phyloP scores from a whole-genome alignment of 225 moss, liverwort and hornwort genomes.

The Ulota crispa region DNA sequence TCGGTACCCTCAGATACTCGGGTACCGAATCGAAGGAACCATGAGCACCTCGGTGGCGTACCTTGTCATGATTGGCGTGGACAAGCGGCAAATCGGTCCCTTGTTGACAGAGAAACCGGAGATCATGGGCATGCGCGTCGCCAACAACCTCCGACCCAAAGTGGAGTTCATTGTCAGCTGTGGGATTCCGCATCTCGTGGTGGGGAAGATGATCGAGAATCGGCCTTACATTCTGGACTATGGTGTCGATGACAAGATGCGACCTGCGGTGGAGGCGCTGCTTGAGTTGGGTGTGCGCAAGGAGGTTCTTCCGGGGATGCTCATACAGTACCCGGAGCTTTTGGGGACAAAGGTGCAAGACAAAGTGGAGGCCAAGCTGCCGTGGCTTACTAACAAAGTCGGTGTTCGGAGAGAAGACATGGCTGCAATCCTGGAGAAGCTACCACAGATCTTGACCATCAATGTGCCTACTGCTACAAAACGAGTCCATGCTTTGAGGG shows the following conservation, averaged over 20 bases:
- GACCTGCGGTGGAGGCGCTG: slow-evolving; percentile 69
- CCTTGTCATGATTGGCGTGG: slow-evolving; percentile 84
- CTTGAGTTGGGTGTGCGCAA: slow-evolving; percentile 66
- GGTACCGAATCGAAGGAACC: slow-evolving; percentile 92
- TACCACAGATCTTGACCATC: slow-evolving; percentile 84
- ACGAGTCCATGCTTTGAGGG: slow-evolving; percentile 67
- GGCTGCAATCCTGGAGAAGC: slow-evolving; percentile 67
- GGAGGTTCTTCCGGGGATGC: slow-evolving; percentile 57
- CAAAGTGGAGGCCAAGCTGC: slow-evolving; percentile 65
- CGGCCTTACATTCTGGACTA: slow-evolving; percentile 85
- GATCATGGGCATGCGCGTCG: slow-evolving; percentile 94
- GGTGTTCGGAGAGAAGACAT: slow-evolving; percentile 66
- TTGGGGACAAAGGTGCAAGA: slow-evolving; percentile 71
- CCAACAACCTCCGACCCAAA: slow-evolving; percentile 85
- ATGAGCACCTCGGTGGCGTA: slow-evolving; percentile 99
- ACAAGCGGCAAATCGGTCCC: slow-evolving; percentile 79
- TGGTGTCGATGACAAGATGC: slow-evolving; percentile 64
- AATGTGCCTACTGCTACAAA: slow-evolving; percentile 70
- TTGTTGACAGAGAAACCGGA: slow-evolving; percentile 93
- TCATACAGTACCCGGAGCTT: slow-evolving; percentile 81
- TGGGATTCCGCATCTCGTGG: slow-evolving; percentile 72
- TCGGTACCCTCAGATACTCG: slow-evolving; percentile 79
- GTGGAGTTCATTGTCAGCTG: slow-evolving; percentile 72
- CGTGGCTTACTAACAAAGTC: slow-evolving; percentile 75
- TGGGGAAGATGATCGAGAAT: slow-evolving; percentile 89